phyloP scores from a whole-genome alignment of 2,329 filamentous ascomycete genomes.

The Aspergillus spinulosporus region DNA sequence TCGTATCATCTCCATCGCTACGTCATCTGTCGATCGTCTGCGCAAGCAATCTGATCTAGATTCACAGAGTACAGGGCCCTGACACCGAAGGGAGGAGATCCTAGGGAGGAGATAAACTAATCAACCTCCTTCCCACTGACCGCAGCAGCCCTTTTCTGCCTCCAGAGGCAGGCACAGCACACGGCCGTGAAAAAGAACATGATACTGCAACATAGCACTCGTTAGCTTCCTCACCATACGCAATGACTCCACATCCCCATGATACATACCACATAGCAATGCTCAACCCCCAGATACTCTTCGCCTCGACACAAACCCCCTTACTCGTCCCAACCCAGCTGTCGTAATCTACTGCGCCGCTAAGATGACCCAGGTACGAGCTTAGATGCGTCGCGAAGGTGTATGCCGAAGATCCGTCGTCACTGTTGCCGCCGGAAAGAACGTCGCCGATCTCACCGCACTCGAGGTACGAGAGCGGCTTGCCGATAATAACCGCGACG shows the following conservation, averaged over 20 bases:
- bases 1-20: too few species aligned
- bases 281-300: constrained; percentile 81
- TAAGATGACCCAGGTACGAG: constrained; percentile 53
- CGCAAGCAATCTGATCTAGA: too few species aligned
- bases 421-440: constrained; percentile 35
- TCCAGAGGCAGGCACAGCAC: constrained; percentile 62
- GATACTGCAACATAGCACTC: constrained; percentile 46
- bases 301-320: constrained; percentile 76
- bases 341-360: constrained; percentile 51
- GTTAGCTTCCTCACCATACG: too few species aligned
- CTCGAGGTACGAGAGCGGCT: constrained; percentile 74
- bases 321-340: constrained; percentile 62
- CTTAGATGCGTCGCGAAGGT: constrained; percentile 56
- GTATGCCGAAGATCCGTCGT: constrained; percentile 46
- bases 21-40: too few species aligned
- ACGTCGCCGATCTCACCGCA: constrained; percentile 61
- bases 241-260: too few species aligned
- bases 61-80: too few species aligned
- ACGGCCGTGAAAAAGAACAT: constrained; percentile 66
- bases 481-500: constrained; percentile 73
- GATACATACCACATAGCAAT: constrained; percentile 68
- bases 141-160: constrained; percentile 51
- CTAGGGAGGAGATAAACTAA: neutral
- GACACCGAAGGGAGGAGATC: neutral
- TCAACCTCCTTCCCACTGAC: constrained; percentile 7